Evolutionary conservation across 129 eudicot species (phyloP).

Genomic region (Pulicaria dysenterica): DNA sequence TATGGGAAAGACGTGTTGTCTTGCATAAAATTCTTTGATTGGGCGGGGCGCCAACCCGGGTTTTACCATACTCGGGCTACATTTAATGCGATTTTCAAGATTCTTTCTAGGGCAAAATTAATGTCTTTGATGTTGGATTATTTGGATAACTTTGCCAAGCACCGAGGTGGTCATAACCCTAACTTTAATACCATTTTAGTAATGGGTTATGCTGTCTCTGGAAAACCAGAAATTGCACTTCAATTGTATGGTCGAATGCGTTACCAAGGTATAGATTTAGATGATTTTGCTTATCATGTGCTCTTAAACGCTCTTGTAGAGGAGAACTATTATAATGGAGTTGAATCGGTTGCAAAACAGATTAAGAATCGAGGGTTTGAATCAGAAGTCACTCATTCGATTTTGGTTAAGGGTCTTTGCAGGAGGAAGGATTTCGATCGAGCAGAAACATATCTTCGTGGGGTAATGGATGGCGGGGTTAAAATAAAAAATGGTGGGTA

Average conservation of each 20-base stretch:
- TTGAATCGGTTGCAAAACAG: conserved; percentile 59
- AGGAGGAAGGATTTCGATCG: conserved; percentile 59
- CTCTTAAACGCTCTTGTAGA: conserved; percentile 76
- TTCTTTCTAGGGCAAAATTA: conserved; percentile 48
- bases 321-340: conserved; percentile 50
- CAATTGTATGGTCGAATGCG: conserved; percentile 77
- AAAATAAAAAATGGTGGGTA: conserved; percentile 38
- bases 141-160: conserved; percentile 39
- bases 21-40: conserved; percentile 82
- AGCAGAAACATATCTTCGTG: conserved; percentile 63
- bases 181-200: conserved; percentile 58
- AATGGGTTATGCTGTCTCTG: conserved; percentile 85
- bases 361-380: conserved; percentile 60
- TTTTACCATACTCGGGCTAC: conserved; percentile 76
- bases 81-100: conserved; percentile 62
- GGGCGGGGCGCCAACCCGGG: conserved; percentile 82
- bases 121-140: conserved; percentile 61
- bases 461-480: conserved; percentile 34
- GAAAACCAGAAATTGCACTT: conserved; percentile 69
- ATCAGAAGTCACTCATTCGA: conserved; percentile 52
- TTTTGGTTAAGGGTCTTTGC: conserved; percentile 61
- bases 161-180: conserved; percentile 26
- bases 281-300: conserved; percentile 62
- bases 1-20: conserved; percentile 63
- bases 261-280: conserved; percentile 68